Base-by-base conservation (phyloP, 495 filamentous ascomycete species). In the Cercophora samala region DNA sequence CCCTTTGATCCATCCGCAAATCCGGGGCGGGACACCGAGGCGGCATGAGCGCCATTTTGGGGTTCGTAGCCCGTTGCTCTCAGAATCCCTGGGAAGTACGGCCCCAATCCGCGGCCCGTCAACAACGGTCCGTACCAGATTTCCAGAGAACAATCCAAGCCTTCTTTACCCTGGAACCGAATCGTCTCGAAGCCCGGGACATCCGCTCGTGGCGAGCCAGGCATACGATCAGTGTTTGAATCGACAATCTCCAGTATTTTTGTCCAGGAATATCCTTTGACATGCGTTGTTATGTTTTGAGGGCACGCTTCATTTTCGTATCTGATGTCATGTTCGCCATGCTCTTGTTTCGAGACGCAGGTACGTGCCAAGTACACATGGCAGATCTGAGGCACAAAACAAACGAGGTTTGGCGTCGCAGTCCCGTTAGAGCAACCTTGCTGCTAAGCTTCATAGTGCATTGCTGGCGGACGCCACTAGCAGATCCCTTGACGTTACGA, bases 81-180 rank as follows among this genome's bases (percentile, higher is more conserved):
- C 65, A 69, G 65, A 69, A 72, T 25, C 64, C 63, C 63, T 68
- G 74, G 65, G 65, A 64, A 24, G 64, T 63, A 70, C 71, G 71
- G 71, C 67, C 68, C 65, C 60, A 67, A 69, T 68, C 70, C 70
- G 74, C 74, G 74, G 74, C 66, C 74, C 74, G 74, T 72, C 65
- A 63, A 58, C 58, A 74, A 74, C 72, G 74, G 72, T 69, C 71
- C 70, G 70, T 56, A 71, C 68, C 69, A 69, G 65, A 65, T 69
- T 61, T 65, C 32, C 51, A 68, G 67, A 58, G 58, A 64, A 56
- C 52, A 46, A 53, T 53, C 53, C 60, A 19, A 46, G 37, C 37
- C 37, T 46, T 46, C 8, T 46, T 13, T 60, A 52, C 29, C 62
- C 5, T 59, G 23, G 66, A 37, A 42, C 32, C 53, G 55, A 53